Percentiles rank a stretch among this genome's conserved stretches.
Conservation (phyloP, 352 stramenopile species). For the Globisporangium okanoganense region DNA sequence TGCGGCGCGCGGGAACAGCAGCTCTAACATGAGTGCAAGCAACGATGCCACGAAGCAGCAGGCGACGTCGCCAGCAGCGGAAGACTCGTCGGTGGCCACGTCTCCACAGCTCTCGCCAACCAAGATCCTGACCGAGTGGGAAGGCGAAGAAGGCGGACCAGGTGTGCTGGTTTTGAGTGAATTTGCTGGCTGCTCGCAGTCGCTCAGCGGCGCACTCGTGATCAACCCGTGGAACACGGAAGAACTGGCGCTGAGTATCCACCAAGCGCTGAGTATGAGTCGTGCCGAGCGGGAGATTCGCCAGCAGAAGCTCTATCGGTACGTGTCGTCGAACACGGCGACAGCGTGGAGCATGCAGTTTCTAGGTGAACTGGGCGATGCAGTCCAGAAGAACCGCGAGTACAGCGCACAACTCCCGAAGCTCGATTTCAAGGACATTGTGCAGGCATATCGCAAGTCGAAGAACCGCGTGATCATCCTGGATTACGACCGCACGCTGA, state of each 20-base stretch:
- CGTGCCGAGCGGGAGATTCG: slow-evolving; percentile 82
- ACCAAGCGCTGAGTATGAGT: slow-evolving; percentile 82
- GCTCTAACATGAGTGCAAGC: neutral
- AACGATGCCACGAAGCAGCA: neutral
- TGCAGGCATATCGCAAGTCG: slow-evolving; percentile 56
- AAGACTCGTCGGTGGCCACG: slow-evolving; percentile 19
- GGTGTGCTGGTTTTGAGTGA: slow-evolving; percentile 87
- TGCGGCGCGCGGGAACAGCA: slow-evolving; percentile 13
- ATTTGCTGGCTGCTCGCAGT: slow-evolving; percentile 88
- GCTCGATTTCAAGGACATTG: slow-evolving; percentile 52
- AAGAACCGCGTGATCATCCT: slow-evolving; percentile 85
- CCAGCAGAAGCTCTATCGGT: slow-evolving; percentile 88
- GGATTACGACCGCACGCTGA: slow-evolving; percentile 87
- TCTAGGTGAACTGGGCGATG: slow-evolving; percentile 60
- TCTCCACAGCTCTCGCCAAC: slow-evolving; percentile 33
- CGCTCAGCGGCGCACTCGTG: slow-evolving; percentile 79
- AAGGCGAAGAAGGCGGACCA: slow-evolving; percentile 74
- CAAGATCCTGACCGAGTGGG: slow-evolving; percentile 68
- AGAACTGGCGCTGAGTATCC: slow-evolving; percentile 74
- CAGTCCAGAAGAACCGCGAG: slow-evolving; percentile 56
- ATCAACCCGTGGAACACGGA: slow-evolving; percentile 89
- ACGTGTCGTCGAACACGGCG: slow-evolving; percentile 85
- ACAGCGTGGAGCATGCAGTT: slow-evolving; percentile 82
- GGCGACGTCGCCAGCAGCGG: neutral
- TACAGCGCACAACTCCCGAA: slow-evolving; percentile 51